Evolutionary conservation across 352 stramenopile species (phyloP).

Genomic region (Phytophthora litchii): DNA sequence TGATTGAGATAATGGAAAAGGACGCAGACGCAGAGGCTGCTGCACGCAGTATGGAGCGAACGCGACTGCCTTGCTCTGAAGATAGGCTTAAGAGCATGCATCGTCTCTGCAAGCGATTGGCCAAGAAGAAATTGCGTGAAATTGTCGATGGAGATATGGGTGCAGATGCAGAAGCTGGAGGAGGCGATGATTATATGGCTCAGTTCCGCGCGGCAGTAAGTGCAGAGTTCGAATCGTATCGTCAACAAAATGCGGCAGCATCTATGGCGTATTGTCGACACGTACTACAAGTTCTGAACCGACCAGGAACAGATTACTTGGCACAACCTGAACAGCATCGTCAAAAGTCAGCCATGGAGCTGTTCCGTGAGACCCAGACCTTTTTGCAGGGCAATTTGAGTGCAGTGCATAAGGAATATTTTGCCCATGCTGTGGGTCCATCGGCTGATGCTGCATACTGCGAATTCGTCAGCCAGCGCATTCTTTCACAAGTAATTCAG

Average conservation of each 20-base stretch:
- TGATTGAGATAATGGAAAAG: conserved; percentile 76
- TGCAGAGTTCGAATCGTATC: conserved; percentile 55
- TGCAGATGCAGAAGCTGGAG: conserved; percentile 48
- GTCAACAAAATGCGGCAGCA: conserved; percentile 78
- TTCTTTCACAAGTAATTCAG: conserved; percentile 78
- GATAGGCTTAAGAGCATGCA: conserved; percentile 66
- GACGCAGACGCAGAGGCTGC: conserved; percentile 34
- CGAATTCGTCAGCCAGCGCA: conserved; percentile 79
- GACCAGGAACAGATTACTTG: conserved; percentile 47
- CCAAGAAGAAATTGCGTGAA: conserved; percentile 76
- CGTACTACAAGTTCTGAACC: conserved; percentile 55
- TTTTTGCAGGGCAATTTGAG: conserved; percentile 65
- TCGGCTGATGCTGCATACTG: conserved; percentile 85
- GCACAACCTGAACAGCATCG: conserved; percentile 29
- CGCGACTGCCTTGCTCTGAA: conserved; percentile 69
- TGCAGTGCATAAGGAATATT: conserved; percentile 64
- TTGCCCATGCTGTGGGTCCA: conserved; percentile 61
- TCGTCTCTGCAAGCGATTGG: conserved; percentile 69
- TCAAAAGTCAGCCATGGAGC: conserved; percentile 76
- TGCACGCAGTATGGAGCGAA: conserved; percentile 48
- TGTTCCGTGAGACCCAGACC: conserved; percentile 71
- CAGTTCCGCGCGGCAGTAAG: conserved; percentile 60
- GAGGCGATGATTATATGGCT: conserved; percentile 62
- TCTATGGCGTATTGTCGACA: conserved; percentile 87
- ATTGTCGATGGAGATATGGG: conserved; percentile 73